Percentiles rank a stretch among this genome's conserved stretches.
phyloP scores from a whole-genome alignment of 768 basidiomycete species.

The Pholiota molesta region DNA sequence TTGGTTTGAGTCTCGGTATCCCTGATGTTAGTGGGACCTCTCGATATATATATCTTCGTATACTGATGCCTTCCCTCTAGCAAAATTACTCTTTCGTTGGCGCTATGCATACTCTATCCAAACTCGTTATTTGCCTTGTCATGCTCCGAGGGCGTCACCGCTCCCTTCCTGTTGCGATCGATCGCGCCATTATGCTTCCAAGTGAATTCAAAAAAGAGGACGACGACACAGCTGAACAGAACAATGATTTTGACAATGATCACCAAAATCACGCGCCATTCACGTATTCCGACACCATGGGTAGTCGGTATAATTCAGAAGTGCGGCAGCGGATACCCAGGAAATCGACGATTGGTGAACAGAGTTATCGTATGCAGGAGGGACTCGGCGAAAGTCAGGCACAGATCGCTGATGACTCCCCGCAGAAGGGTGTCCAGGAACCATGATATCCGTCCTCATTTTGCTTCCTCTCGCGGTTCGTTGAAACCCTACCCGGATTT shows the following conservation, averaged over 20 bases:
- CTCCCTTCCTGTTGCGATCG: conserved; percentile 85
- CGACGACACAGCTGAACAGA: conserved; percentile 21
- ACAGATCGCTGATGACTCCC: background rate
- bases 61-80: conserved; percentile 39
- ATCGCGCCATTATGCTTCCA: conserved; percentile 84
- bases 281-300: conserved; percentile 20
- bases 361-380: background rate
- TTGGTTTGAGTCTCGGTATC: conserved; percentile 90
- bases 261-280: conserved; percentile 9
- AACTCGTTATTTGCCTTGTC: conserved; percentile 82
- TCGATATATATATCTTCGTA: background rate
- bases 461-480: background rate
- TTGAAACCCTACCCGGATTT: background rate
- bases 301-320: conserved; percentile 14
- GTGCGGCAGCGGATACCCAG: conserved; percentile 18
- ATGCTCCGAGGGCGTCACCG: conserved; percentile 96
- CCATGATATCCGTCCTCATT: background rate
- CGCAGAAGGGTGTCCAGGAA: background rate
- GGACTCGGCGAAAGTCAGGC: background rate
- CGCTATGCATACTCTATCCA: conserved; percentile 77
- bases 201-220: conserved; percentile 51
- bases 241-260: conserved; percentile 4
- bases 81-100: conserved; percentile 83
- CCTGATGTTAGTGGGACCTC: conserved; percentile 56
- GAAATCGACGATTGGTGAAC: conserved; percentile 10